Conservation (phyloP, 345 rosid species). For the Barbarea vulgaris region DNA sequence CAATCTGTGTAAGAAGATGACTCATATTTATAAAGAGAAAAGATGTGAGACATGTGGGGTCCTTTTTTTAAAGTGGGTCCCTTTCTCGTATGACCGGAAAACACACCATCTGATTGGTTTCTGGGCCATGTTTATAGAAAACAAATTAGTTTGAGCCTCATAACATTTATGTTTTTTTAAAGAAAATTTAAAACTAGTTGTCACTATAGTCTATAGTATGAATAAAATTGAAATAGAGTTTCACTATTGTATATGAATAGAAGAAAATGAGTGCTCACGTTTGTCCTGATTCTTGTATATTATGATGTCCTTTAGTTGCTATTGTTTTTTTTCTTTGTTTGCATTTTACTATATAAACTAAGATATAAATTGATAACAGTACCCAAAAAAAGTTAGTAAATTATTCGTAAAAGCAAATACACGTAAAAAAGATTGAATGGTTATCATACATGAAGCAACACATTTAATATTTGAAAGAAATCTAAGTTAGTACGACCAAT, state of each 20-base stretch:
- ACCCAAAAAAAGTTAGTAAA: not conserved
- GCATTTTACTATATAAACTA: not conserved
- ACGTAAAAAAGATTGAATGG: not conserved
- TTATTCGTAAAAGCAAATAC: not conserved
- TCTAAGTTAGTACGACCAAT: not conserved
- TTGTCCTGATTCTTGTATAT: not conserved
- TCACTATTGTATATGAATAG: constrained; percentile 7
- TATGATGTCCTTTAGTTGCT: not conserved
- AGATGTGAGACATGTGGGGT: constrained; percentile 36
- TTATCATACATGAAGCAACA: not conserved
- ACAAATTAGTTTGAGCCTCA: constrained; percentile 33
- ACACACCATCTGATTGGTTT: constrained; percentile 44
- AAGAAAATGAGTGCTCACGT: constrained; percentile 11
- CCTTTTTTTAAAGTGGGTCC: constrained; percentile 11
- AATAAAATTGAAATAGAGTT: not conserved
- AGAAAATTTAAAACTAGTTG: constrained; percentile 1
- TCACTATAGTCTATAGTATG: constrained; percentile 15
- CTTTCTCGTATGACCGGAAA: constrained; percentile 25
- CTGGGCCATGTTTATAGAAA: constrained; percentile 25
- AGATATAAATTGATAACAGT: not conserved
- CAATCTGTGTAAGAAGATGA: constrained; percentile 22
- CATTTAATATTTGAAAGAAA: not conserved
- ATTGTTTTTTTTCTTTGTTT: not conserved
- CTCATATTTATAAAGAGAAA: constrained; percentile 15
- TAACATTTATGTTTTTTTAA: not conserved